phyloP scores from a whole-genome alignment of 2,329 filamentous ascomycete genomes.

The Penicillium sp. region DNA sequence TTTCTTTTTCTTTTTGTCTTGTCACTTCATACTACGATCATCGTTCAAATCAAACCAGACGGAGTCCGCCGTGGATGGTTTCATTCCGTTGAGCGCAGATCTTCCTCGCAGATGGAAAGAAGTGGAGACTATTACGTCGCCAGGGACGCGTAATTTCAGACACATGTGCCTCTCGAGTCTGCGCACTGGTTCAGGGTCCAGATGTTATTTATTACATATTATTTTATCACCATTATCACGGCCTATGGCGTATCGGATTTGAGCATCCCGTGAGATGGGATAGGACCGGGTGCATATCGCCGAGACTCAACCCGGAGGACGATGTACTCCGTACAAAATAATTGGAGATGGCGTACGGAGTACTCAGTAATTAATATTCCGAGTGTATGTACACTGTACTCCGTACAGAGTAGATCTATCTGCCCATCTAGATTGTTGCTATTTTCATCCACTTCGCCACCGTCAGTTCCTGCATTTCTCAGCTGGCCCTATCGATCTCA shows the following conservation, averaged over 20 bases:
- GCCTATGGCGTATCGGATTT: background rate
- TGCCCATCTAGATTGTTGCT: background rate
- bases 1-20: background rate
- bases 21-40: too few species aligned
- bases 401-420: too few species aligned
- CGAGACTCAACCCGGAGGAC: background rate
- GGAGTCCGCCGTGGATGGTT: background rate
- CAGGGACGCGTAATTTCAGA: conserved; percentile 3
- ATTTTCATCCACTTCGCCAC: background rate
- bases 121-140: conserved; percentile 1
- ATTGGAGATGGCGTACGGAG: background rate
- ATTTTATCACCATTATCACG: background rate
- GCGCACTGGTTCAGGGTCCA: conserved; percentile 2
- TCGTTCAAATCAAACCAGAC: background rate
- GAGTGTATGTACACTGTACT: too few species aligned
- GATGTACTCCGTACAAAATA: background rate
- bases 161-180: background rate
- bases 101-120: conserved; percentile 2
- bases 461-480: background rate
- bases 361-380: too few species aligned
- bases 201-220: background rate
- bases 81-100: background rate
- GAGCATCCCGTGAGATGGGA: background rate
- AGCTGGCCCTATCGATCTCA: background rate
- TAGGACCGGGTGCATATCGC: too few species aligned